Base-by-base conservation (phyloP, 768 basidiomycete genomes). In the Strobilomyces confusus region DNA sequence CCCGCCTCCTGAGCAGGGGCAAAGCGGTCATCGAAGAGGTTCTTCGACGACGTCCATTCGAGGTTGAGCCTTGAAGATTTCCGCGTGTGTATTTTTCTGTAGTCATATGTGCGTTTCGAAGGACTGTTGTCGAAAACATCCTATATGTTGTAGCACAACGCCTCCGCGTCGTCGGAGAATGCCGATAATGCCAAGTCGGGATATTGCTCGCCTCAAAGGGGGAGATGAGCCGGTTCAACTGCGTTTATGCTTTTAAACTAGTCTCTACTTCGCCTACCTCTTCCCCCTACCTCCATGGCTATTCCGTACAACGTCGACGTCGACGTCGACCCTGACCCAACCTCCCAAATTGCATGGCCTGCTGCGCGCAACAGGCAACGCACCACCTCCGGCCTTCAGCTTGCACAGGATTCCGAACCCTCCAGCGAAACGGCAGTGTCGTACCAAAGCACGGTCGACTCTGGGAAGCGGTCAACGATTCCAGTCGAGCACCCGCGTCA, bases 271-370 rank as follows among this genome's bases (percentile, higher is more conserved):
- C 23, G 4, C 17, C 19, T 6, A 19, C 22, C 43, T 29, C 13
- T 20, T 34, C 33, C 45, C 3, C 50, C 50, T 49, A 49, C 52
- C 64, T 62, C 61, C 48, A 89, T 89, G 86, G 74, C 85, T 55
- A 80, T 84, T 63, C 77, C 83, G 38, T 73, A 81, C 55, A 70
- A 64, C 55, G 62, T 64, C 15, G 70, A 64, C 55, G 62, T 64
- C 11, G 73, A 74, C 59, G 67, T 81, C 19, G 85, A 87, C 64
- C 84, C 87, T 22, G 87, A 89, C 67, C 85, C 87, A n/a, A 86
- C 86, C 0, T 84, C 83, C 13, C 89, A 89, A 67, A 83, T 89
- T 43, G 70, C 89, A 22, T 91, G 89, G 89, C 89, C 89, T 44
- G 75, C 79, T 53, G 71, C 69, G 30, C 68, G 63, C 37, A 64